Base-by-base conservation (phyloP, 192 early-diverging fungal genomes). In the Coemansia pectinata region DNA sequence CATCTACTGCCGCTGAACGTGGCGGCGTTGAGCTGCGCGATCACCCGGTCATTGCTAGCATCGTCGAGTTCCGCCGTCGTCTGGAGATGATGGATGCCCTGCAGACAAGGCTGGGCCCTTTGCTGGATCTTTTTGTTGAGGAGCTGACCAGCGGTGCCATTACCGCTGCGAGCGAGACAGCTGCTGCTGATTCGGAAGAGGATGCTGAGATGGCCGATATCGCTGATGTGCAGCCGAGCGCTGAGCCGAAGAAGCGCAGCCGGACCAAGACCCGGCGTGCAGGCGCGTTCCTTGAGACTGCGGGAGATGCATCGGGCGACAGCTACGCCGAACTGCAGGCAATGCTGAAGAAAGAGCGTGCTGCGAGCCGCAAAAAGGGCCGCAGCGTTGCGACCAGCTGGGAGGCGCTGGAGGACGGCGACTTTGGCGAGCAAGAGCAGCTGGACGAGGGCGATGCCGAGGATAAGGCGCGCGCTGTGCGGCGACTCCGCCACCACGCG, bases 31-130 rank as follows among this genome's bases (percentile, higher is more conserved):
- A 90, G 50, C 72, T 93, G 27, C 89, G 86, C 27, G 79, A 88
- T 47, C 96, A 98, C 74, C 96, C 94, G 12, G 92, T 95, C n/a
- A 90, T 94, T 61, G 87, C 88, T 19, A 85, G 87, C 9, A 77
- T 98, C n/a, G 86, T 90, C 19, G 87, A 90, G 60, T 73, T 96
- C 63, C 88, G 88, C 21, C 87, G 87, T 27, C 73, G 92, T n/a
- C 80, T 95, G 33, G 85, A 88, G 62, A 86, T 89, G 58, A 70
- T 93, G 63, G 92, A 93, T 39, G 85, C 76, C 14, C 64, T 90
- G 65, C 91, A 90, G 76, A 85, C 76, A 48, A 86, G 86, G 55
- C 77, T 88, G 61, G 67, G 72, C 61, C 70, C 85, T 29, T 63
- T 84, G 62, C 81, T 90, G 65, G 77, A 86, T 25, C 67, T 76